Evolutionary conservation across 176 grass and related monocot species (phyloP).

Genomic region (Musa beccarii): DNA sequence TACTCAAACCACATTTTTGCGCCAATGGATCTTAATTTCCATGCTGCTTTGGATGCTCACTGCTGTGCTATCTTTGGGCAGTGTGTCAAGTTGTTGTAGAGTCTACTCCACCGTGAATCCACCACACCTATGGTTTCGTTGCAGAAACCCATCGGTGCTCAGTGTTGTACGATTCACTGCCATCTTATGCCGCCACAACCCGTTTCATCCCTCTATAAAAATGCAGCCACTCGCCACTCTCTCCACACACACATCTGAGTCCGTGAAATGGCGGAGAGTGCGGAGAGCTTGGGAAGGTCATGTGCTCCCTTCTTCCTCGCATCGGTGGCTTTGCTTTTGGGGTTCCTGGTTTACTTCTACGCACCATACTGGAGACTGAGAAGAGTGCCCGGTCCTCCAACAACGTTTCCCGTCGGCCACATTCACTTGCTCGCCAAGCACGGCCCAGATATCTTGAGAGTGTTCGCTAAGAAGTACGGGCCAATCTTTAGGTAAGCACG

Average conservation of each 20-base stretch:
- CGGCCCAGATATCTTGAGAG: constrained; percentile 57
- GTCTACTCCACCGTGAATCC: too few relatives aligned
- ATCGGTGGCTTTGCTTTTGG: constrained; percentile 23
- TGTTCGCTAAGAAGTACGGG: constrained; percentile 62
- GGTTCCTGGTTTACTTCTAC: constrained; percentile 64
- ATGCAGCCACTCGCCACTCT: too few relatives aligned
- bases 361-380: constrained; percentile 62
- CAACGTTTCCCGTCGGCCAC: constrained; percentile 50
- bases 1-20: too few relatives aligned
- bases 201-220: too few relatives aligned
- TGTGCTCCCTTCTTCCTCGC: constrained; percentile 14
- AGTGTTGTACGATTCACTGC: too few relatives aligned
- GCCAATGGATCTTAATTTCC: too few relatives aligned
- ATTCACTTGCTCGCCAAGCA: constrained; percentile 55
- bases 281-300: neutral
- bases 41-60: too few relatives aligned
- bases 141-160: too few relatives aligned
- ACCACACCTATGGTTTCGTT: too few relatives aligned
- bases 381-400: constrained; percentile 67
- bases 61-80: too few relatives aligned
- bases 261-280: neutral
- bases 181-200: too few relatives aligned
- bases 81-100: too few relatives aligned
- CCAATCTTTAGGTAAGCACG: constrained; percentile 62
- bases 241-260: neutral